Evolutionary conservation across 177 flowering plant species (phyloP).

Genomic region (Vitis hybrid): DNA sequence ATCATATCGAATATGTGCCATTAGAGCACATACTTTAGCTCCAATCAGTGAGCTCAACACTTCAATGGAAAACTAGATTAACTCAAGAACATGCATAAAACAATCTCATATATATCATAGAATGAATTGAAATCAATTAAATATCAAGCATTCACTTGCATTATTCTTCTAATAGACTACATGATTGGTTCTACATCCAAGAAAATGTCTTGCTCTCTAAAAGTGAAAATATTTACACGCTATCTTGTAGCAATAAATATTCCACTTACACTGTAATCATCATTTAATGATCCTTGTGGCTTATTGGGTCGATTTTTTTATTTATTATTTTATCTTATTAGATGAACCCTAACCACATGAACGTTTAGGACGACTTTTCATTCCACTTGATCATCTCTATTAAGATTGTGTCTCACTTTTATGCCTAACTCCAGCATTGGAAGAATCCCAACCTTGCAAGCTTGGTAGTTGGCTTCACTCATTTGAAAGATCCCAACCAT

Average conservation of each 20-base stretch:
- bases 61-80: no score
- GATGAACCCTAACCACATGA: slow-evolving; percentile 36
- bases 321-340: slow-evolving; percentile 37
- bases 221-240: slow-evolving; percentile 61
- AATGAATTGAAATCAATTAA: no score
- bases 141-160: slow-evolving; percentile 23
- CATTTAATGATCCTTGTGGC: slow-evolving; percentile 29
- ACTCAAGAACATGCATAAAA: no score
- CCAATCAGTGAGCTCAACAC: no score
- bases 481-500: slow-evolving; percentile 15
- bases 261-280: slow-evolving; percentile 30
- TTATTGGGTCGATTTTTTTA: slow-evolving; percentile 35
- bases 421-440: slow-evolving; percentile 10
- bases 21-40: no score
- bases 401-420: slow-evolving; percentile 17
- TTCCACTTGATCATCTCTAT: slow-evolving; percentile 25
- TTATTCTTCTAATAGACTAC: slow-evolving; percentile 57
- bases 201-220: slow-evolving; percentile 73
- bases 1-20: no score
- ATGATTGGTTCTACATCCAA: slow-evolving; percentile 62
- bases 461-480: slow-evolving; percentile 7
- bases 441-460: slow-evolving; percentile 24
- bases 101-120: no score
- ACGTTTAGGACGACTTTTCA: slow-evolving; percentile 23
- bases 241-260: slow-evolving; percentile 50